A percentile compares a stretch with the other conserved stretches of the same genome.
Conservation (phyloP, 176 grass and related monocot species). For the Phyllostachys edulis region DNA sequence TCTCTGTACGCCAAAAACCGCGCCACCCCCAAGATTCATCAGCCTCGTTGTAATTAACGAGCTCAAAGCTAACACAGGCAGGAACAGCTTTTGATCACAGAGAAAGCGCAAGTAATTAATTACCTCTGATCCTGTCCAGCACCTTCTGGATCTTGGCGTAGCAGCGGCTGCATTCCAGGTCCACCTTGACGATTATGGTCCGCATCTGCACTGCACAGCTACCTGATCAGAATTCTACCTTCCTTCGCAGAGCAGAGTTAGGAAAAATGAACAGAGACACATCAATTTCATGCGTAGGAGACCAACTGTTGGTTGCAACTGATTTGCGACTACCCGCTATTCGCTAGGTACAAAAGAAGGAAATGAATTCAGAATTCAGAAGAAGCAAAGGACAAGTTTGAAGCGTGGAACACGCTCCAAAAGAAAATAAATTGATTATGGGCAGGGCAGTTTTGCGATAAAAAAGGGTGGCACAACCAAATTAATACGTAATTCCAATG, state of each 20-base stretch:
- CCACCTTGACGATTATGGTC: slow-evolving; percentile 71
- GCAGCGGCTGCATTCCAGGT: slow-evolving; percentile 66
- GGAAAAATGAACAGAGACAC: background rate
- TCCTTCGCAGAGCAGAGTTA: background rate
- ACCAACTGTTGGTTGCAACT: background rate
- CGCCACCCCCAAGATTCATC: background rate
- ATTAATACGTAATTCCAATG: background rate
- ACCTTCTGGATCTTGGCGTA: slow-evolving; percentile 61
- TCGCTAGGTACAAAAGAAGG: background rate
- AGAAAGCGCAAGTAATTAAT: background rate
- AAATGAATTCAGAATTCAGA: background rate
- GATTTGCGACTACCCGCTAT: background rate
- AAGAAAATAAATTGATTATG: background rate
- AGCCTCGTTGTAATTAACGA: background rate
- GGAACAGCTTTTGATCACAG: background rate
- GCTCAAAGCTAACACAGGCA: background rate
- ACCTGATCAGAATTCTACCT: background rate
- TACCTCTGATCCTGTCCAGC: slow-evolving; percentile 74
- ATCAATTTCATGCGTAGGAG: background rate
- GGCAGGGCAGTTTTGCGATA: background rate
- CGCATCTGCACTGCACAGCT: slow-evolving; percentile 46
- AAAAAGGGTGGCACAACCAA: background rate
- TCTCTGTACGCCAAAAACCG: slow-evolving; percentile 33
- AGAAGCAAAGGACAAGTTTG: slow-evolving; percentile 12
- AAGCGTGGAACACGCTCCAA: slow-evolving; percentile 36